Evolutionary conservation across 768 basidiomycete species (phyloP).

Genomic region (Termitomyces heimii): DNA sequence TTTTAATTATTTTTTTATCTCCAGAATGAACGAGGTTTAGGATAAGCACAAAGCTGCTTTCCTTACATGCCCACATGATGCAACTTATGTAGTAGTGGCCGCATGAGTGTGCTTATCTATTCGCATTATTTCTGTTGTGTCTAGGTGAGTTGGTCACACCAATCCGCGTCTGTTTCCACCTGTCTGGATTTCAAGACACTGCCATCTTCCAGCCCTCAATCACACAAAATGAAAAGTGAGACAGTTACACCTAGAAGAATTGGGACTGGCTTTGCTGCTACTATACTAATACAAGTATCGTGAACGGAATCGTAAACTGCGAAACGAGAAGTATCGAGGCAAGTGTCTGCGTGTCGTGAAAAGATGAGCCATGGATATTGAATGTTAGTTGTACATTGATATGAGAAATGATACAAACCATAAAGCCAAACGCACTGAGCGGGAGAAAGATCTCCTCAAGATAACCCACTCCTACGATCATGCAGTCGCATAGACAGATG

Average conservation of each 20-base stretch:
- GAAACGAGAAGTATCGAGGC: background rate
- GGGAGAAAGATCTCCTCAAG: too few species aligned
- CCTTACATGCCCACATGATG: too few species aligned
- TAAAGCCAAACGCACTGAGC: background rate
- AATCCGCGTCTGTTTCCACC: too few species aligned
- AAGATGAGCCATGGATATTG: background rate
- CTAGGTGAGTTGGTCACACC: too few species aligned
- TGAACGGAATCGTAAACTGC: background rate
- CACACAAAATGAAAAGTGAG: background rate
- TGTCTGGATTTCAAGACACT: too few species aligned
- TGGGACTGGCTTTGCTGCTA: background rate
- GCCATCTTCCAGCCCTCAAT: background rate
- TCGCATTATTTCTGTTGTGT: too few species aligned
- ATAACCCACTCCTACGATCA: background rate
- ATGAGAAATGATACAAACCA: background rate
- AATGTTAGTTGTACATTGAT: background rate
- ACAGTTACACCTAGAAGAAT: background rate
- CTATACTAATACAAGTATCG: background rate
- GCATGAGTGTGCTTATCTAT: too few species aligned
- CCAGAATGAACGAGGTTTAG: too few species aligned
- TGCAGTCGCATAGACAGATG: background rate
- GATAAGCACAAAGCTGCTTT: too few species aligned
- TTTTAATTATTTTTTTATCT: too few species aligned
- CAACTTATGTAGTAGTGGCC: too few species aligned
- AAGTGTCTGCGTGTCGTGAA: background rate